These are phyloP conservation scores for Ophiosphaerella narmari DNA, from an alignment of 2,329 filamentous ascomycete species.

Conservation along the genomic window DNA sequence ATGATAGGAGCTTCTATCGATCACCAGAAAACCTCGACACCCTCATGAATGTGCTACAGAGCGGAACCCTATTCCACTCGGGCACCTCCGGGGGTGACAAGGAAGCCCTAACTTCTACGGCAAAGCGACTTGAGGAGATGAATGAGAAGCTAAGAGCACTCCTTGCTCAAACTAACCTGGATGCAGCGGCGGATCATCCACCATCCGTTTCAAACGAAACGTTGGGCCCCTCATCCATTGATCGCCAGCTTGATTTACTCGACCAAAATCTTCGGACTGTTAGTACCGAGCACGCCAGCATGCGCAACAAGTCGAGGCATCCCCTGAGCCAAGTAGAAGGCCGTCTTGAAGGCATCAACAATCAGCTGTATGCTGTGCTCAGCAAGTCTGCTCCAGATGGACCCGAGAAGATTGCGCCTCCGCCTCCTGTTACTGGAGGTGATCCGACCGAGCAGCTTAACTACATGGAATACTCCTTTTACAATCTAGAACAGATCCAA, in stretches of 20 bases:
- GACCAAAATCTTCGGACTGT: conserved; percentile 68
- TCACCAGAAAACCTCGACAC: conserved; percentile 68
- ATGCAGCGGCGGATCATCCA: conserved; percentile 40
- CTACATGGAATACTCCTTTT: conserved; percentile 68
- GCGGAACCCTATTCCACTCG: conserved; percentile 38
- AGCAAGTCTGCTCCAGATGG: conserved; percentile 57
- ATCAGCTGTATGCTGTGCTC: conserved; percentile 60
- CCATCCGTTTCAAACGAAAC: conserved; percentile 22
- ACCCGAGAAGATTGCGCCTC: conserved; percentile 57
- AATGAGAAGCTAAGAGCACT: conserved; percentile 70
- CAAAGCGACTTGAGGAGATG: conserved; percentile 68
- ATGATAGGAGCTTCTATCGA: conserved; percentile 75
- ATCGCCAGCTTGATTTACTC: conserved; percentile 71
- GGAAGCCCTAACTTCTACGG: conserved; percentile 64
- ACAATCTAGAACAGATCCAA: conserved; percentile 46
- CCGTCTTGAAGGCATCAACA: conserved; percentile 60
- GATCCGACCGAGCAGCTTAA: conserved; percentile 69
- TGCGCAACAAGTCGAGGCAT: conserved; percentile 34
- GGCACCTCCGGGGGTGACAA: conserved; percentile 41
- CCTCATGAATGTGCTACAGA: conserved; percentile 45
- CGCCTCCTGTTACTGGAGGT: conserved; percentile 61
- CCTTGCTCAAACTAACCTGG: conserved; percentile 67
- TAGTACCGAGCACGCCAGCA: conserved; percentile 57
- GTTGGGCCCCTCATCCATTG: conserved; percentile 39
- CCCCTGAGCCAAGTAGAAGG: conserved; percentile 43